Evolutionary conservation across 2,329 filamentous ascomycete genomes (phyloP).

Genomic region (Alternaria triticimaculans): DNA sequence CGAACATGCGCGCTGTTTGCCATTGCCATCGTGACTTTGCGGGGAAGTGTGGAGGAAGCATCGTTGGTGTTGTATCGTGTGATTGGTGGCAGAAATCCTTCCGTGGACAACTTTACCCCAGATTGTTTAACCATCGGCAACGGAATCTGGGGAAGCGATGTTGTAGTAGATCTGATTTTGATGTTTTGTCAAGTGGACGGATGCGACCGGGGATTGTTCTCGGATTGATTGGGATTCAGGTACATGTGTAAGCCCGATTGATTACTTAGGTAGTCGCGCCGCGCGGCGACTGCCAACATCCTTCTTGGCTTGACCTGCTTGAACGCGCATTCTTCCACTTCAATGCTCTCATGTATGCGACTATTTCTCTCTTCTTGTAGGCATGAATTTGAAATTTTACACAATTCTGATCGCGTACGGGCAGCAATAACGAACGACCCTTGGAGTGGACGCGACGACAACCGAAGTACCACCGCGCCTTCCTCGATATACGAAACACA

Average conservation of each 20-base stretch:
- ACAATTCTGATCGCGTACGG: background rate
- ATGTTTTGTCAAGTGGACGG: background rate
- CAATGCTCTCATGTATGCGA: background rate
- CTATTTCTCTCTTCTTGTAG: background rate
- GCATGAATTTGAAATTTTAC: background rate
- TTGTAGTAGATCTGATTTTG: background rate
- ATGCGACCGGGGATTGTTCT: background rate
- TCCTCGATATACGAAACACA: background rate
- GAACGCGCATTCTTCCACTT: background rate
- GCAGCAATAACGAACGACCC: background rate
- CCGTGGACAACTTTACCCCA: slow-evolving; percentile 6
- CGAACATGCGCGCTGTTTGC: background rate
- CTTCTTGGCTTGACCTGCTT: background rate
- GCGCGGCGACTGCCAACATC: background rate
- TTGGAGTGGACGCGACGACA: background rate
- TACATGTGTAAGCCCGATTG: background rate
- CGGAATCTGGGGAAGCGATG: slow-evolving; percentile 9
- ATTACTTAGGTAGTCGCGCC: background rate
- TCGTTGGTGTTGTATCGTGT: background rate
- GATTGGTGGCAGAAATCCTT: slow-evolving; percentile 17
- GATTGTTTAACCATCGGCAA: background rate
- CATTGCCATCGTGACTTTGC: slow-evolving; percentile 5
- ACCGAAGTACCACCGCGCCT: background rate
- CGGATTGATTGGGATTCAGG: background rate
- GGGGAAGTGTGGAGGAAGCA: slow-evolving; percentile 3